These are phyloP conservation scores for Pyrus bretschneideri DNA, from an alignment of 306 rosid genomes.

Conservation along the genomic window DNA sequence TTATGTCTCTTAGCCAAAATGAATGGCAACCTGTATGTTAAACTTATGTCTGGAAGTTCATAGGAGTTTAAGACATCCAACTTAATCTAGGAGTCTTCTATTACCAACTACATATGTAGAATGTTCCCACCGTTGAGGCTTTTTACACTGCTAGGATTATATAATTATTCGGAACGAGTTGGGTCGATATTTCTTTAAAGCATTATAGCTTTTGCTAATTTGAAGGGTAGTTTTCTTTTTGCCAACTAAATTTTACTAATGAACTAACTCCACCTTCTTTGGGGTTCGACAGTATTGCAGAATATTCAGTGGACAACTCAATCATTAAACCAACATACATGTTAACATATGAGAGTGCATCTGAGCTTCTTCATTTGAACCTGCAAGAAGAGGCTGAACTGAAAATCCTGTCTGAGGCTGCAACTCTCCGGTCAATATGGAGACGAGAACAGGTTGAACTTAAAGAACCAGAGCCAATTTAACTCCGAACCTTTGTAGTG, in stretches of 20 bases:
- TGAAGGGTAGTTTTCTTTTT: not conserved
- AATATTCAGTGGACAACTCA: conserved; percentile 77
- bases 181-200: not conserved
- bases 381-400: conserved; percentile 83
- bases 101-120: not conserved
- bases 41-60: not conserved
- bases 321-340: conserved; percentile 88
- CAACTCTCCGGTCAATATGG: conserved; percentile 75
- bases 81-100: not conserved
- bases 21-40: not conserved
- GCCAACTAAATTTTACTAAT: conserved; percentile 6
- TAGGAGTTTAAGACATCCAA: not conserved
- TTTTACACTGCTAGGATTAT: not conserved
- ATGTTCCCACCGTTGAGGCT: not conserved
- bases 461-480: not conserved
- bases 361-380: conserved; percentile 84
- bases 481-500: not conserved
- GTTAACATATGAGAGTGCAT: conserved; percentile 94
- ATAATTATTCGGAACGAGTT: not conserved
- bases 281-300: conserved; percentile 72
- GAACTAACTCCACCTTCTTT: not conserved
- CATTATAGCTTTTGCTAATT: not conserved
- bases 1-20: not conserved
- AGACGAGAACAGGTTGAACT: conserved; percentile 68
- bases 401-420: conserved; percentile 83